A percentile compares a stretch with the other conserved stretches of the same genome.
These are phyloP conservation scores for Rhodofomes roseus DNA, from an alignment of 1,284 basidiomycete genomes.

Conservation along the genomic window DNA sequence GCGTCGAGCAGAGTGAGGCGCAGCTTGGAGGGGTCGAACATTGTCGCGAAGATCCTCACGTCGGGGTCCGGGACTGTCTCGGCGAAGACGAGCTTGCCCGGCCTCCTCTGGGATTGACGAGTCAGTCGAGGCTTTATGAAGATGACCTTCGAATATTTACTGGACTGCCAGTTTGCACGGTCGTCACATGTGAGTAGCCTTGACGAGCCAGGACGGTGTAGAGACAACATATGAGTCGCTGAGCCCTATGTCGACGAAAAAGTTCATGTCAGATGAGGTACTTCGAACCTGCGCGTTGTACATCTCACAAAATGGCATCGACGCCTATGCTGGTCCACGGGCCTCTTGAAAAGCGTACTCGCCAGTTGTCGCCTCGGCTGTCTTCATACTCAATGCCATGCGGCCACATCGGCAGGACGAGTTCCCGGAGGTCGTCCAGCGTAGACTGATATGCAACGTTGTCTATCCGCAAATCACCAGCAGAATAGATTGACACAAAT, in stretches of 20 bases:
- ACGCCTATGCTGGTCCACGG: conserved; percentile 41
- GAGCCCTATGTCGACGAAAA: conserved; percentile 30
- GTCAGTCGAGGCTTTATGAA: not conserved
- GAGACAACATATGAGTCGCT: conserved; percentile 39
- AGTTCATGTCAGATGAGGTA: not conserved
- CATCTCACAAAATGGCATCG: conserved; percentile 39
- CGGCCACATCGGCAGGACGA: conserved; percentile 44
- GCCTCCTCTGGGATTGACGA: conserved; percentile 30
- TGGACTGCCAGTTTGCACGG: conserved; percentile 50
- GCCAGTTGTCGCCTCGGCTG: conserved; percentile 32
- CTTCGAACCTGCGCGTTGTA: not conserved
- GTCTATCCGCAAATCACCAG: conserved; percentile 37
- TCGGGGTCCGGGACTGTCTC: conserved; percentile 39
- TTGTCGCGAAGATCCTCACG: conserved; percentile 55
- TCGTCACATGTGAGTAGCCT: conserved; percentile 55
- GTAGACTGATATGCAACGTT: conserved; percentile 35
- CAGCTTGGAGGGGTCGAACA: conserved; percentile 52
- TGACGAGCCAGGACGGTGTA: conserved; percentile 38
- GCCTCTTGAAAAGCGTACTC: conserved; percentile 37
- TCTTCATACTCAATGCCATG: conserved; percentile 32
- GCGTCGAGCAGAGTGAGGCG: conserved; percentile 57
- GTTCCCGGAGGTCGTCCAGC: conserved; percentile 38
- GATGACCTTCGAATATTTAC: conserved; percentile 34
- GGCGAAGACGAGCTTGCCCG: conserved; percentile 58
- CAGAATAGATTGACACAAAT: conserved; percentile 31